Conservation (phyloP, 2,329 filamentous ascomycete species). For the Juglanconis oblonga region DNA sequence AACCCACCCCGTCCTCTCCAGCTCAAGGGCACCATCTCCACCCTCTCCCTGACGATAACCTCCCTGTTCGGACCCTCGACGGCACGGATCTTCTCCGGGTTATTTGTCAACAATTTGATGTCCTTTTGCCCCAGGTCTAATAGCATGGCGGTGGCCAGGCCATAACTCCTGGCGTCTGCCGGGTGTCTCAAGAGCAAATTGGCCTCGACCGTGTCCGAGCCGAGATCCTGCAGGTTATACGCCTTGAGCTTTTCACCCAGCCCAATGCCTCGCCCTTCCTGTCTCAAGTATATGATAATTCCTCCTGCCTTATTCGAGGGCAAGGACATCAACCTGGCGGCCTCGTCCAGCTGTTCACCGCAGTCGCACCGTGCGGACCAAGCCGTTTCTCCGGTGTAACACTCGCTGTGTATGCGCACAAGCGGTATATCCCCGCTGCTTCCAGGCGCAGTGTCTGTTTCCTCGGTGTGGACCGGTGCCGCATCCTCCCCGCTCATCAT, state of each 20-base stretch:
- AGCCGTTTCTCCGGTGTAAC: conserved; percentile 96
- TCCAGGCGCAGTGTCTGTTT: background rate
- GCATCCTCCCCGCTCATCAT: conserved; percentile 37
- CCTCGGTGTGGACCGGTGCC: background rate
- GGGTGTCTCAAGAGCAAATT: conserved; percentile 89
- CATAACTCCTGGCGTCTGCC: conserved; percentile 91
- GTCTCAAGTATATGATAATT: conserved; percentile 91
- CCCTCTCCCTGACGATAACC: conserved; percentile 81
- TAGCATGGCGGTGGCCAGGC: conserved; percentile 93
- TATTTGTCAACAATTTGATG: conserved; percentile 87
- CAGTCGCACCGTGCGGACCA: conserved; percentile 98
- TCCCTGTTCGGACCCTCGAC: conserved; percentile 90
- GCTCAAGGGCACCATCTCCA: conserved; percentile 91
- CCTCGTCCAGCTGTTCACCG: conserved; percentile 95
- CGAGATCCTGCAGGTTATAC: conserved; percentile 95
- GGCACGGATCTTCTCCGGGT: conserved; percentile 92
- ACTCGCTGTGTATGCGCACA: conserved; percentile 95
- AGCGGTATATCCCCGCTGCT: conserved; percentile 49
- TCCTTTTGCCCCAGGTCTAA: conserved; percentile 77
- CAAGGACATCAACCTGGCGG: conserved; percentile 85
- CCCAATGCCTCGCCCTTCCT: conserved; percentile 94
- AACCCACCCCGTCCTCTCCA: conserved; percentile 88
- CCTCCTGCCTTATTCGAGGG: conserved; percentile 65
- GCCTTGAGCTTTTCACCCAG: conserved; percentile 95
- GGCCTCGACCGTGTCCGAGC: conserved; percentile 95